Percentiles rank a stretch among this genome's conserved stretches.
Conservation (phyloP, 495 filamentous ascomycete genomes). For the Amniculicola lignicola region DNA sequence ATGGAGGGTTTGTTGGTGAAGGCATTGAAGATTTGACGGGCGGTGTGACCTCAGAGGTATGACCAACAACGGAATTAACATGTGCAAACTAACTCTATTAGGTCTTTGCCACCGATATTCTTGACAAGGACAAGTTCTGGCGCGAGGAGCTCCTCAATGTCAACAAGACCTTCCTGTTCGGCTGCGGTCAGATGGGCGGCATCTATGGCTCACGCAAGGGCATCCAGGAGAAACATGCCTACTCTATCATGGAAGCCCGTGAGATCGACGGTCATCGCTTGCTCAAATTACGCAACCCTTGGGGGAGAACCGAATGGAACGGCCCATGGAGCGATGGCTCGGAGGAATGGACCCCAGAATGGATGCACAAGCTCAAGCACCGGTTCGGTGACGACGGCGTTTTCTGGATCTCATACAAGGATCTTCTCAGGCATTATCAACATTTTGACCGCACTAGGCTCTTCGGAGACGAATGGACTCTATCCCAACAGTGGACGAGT, state of each 20-base stretch:
- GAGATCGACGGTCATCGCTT: constrained; percentile 74
- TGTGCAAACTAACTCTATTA: too few species aligned
- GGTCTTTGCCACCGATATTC: constrained; percentile 75
- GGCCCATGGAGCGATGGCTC: constrained; percentile 64
- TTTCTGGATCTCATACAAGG: constrained; percentile 73
- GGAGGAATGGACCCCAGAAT: constrained; percentile 87
- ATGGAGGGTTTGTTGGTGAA: constrained; percentile 83
- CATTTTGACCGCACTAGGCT: constrained; percentile 84
- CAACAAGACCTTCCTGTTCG: constrained; percentile 85
- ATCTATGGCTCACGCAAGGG: constrained; percentile 59
- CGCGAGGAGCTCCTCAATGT: constrained; percentile 77
- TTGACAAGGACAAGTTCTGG: constrained; percentile 89
- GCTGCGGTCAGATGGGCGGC: constrained; percentile 62
- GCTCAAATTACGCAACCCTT: constrained; percentile 79
- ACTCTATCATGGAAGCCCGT: constrained; percentile 79
- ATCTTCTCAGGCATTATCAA: constrained; percentile 79
- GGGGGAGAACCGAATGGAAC: constrained; percentile 76
- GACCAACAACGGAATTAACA: too few species aligned
- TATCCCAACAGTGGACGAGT: constrained; percentile 81
- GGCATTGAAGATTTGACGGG: constrained; percentile 92
- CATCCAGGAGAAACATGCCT: constrained; percentile 78
- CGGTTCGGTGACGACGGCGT: constrained; percentile 87
- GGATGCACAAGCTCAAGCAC: constrained; percentile 75
- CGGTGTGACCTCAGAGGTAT: constrained; percentile 80
- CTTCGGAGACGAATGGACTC: constrained; percentile 77